Evolutionary conservation across 352 stramenopile genomes (phyloP).

Genomic region (Globisporangium iwayamae): DNA sequence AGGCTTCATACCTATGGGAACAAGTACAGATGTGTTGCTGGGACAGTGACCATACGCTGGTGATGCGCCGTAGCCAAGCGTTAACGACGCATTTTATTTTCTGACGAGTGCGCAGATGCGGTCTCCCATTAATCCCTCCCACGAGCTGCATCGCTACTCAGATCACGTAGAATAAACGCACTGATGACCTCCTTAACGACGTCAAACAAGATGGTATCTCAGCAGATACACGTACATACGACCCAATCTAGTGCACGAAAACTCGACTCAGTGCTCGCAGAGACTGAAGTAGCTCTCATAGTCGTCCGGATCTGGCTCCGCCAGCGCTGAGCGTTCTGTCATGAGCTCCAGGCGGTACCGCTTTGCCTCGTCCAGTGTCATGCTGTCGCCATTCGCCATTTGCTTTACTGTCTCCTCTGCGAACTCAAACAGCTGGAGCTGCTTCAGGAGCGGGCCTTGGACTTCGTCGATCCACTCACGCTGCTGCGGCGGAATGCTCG

Average conservation of each 20-base stretch:
- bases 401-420: slow-evolving; percentile 17
- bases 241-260: neutral
- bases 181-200: neutral
- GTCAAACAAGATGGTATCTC: neutral
- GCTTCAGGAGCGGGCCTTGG: slow-evolving; percentile 8
- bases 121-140: too few species aligned
- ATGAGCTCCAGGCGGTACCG: slow-evolving; percentile 25
- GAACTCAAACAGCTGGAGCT: slow-evolving; percentile 14
- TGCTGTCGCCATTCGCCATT: slow-evolving; percentile 19
- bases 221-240: neutral
- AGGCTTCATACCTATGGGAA: neutral
- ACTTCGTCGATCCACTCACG: slow-evolving; percentile 24
- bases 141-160: too few species aligned
- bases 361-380: slow-evolving; percentile 24
- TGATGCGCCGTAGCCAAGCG: too few species aligned
- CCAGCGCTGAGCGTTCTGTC: slow-evolving; percentile 18
- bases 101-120: too few species aligned
- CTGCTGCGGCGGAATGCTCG: slow-evolving; percentile 38
- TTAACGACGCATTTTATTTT: too few species aligned
- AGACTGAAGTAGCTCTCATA: slow-evolving; percentile 14
- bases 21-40: neutral
- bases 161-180: too few species aligned
- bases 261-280: slow-evolving; percentile 12
- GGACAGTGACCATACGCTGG: too few species aligned
- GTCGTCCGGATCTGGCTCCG: neutral